Percentiles rank a stretch among this genome's conserved stretches.
Conservation (phyloP, 176 grass and related monocot genomes). For the Zea luxurians region DNA sequence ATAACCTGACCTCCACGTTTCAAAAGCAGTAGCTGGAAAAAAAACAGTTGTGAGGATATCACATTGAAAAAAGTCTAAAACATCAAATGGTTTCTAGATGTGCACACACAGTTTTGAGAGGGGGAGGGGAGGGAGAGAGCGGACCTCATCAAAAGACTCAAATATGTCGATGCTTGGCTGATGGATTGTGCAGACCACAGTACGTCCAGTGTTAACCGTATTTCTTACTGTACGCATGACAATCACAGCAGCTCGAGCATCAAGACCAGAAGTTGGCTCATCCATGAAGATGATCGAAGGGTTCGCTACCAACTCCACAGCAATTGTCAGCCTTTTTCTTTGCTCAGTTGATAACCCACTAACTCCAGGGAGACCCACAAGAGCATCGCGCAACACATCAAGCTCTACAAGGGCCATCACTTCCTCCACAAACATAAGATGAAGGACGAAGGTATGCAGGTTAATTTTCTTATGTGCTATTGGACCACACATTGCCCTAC, state of each 20-base stretch:
- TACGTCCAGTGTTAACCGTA: slow-evolving; percentile 92
- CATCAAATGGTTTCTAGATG: not conserved
- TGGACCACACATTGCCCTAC: too few species aligned
- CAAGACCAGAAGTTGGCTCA: slow-evolving; percentile 93
- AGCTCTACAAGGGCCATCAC: slow-evolving; percentile 92
- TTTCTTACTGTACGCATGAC: slow-evolving; percentile 92
- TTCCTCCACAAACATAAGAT: slow-evolving; percentile 95
- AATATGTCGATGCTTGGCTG: slow-evolving; percentile 98
- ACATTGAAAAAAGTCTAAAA: slow-evolving; percentile 4
- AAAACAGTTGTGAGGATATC: not conserved
- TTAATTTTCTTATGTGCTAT: too few species aligned
- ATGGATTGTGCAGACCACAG: slow-evolving; percentile 96
- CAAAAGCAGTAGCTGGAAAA: slow-evolving; percentile 79
- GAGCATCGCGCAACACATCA: slow-evolving; percentile 57
- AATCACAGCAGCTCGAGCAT: slow-evolving; percentile 88
- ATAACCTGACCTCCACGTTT: slow-evolving; percentile 85
- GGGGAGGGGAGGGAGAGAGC: not conserved
- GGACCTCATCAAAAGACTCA: slow-evolving; percentile 92
- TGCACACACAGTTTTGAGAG: not conserved
- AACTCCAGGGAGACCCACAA: slow-evolving; percentile 84
- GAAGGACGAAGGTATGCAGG: too few species aligned
- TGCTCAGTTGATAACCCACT: slow-evolving; percentile 86
- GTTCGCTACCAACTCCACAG: slow-evolving; percentile 84
- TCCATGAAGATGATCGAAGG: slow-evolving; percentile 98
- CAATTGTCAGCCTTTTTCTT: slow-evolving; percentile 84